These are phyloP conservation scores for Gastrodia elata DNA, from an alignment of 106 monocot genomes.

Conservation along the genomic window DNA sequence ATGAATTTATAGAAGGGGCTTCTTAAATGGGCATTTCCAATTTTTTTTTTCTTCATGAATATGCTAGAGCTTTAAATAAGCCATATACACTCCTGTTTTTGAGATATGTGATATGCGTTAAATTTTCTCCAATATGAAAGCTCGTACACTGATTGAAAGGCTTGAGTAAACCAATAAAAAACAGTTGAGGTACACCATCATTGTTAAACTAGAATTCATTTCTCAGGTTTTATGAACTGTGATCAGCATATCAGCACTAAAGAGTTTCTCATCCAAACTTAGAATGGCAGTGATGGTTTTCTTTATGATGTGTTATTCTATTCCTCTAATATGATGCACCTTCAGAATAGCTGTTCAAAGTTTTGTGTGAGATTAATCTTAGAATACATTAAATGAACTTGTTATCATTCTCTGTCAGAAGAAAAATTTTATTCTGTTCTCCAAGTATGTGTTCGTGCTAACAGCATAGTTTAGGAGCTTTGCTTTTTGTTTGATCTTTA, in stretches of 20 bases:
- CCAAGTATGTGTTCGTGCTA: neutral
- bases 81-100: neutral
- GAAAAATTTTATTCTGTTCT: neutral
- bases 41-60: neutral
- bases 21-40: too few species aligned
- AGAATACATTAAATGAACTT: neutral
- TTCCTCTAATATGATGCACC: neutral
- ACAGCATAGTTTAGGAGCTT: neutral
- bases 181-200: neutral
- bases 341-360: neutral
- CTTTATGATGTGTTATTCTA: neutral
- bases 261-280: neutral
- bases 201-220: neutral
- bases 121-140: neutral
- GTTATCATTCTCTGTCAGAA: neutral
- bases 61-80: neutral
- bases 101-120: neutral
- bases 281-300: neutral
- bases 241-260: neutral
- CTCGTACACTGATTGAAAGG: neutral
- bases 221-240: neutral
- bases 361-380: neutral
- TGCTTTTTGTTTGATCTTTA: neutral
- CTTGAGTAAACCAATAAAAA: neutral
- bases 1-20: too few species aligned